Evolutionary conservation across 352 stramenopile species (phyloP), one percentile per base, ranked within the genome.

Genomic region (Globisporangium acanthophoron): DNA sequence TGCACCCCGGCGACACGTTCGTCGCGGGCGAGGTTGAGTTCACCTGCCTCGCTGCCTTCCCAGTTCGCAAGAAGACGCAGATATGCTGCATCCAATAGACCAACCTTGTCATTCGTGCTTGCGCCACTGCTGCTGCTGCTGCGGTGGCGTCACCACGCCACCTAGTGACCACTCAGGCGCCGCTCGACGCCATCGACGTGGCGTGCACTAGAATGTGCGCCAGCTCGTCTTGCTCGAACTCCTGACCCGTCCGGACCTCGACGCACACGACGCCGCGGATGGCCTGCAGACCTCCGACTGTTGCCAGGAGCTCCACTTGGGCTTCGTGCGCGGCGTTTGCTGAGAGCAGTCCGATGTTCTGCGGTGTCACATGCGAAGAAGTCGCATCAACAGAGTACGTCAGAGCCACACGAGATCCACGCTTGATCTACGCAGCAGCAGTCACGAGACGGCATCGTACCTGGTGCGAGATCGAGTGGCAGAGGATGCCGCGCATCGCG

Each of bases 11-110:
- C n/a, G 76, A 90, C 58, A 65, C 86, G 12, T 88, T 92, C 40
- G 61, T 87, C 35, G 73, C 80, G 0, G 82, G 80, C 0, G 82
- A 92, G 54, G 69, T 90, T 37, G 82, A 92, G 49, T 92, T 92
- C 59, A 90, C 77, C 18, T 87, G 81, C 43, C 73, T 92, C 35
- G 74, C 66, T 11, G 68, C 76, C 1, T 87, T 85, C 20, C 78
- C 78, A 7, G 75, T 84, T 5, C 68, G 76, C 0, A 85, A 87
- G 56, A 85, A 83, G 48, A 70, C 60, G 12, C 71, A 74, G 12
- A 66, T 76, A 39, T 90, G 80, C 55, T 87, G 67, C 41, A 61
- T 90, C 55, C 59, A 69, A 58, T 72, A 58, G 47, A 63, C 40
- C 44, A 29, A 18, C 11, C 21, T 31, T 9, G 24, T 3, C 33